Percentiles rank a stretch among this genome's conserved stretches.
These are phyloP conservation scores for Dendrobium catenatum DNA, from an alignment of 106 monocot species.

Conservation along the genomic window DNA sequence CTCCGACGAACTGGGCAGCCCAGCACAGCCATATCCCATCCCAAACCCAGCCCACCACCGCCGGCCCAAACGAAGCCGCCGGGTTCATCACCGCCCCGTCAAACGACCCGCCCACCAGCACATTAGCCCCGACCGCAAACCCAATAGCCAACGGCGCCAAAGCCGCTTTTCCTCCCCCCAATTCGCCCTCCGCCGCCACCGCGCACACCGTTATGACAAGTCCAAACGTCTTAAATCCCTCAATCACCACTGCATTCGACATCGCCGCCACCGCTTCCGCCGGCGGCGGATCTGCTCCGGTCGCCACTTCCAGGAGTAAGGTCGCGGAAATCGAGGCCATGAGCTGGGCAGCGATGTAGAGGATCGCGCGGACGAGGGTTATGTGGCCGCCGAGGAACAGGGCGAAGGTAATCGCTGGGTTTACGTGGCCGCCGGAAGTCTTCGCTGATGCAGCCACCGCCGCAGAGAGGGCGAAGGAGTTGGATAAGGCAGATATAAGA, in stretches of 20 bases:
- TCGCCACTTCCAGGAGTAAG: no score
- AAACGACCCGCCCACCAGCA: constrained; percentile 28
- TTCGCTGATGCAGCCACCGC: constrained; percentile 34
- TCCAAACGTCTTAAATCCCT: constrained; percentile 36
- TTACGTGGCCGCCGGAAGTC: constrained; percentile 48
- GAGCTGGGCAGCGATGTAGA: constrained; percentile 37
- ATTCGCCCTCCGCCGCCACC: constrained; percentile 29
- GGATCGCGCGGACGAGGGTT: constrained; percentile 29
- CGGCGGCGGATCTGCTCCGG: no score
- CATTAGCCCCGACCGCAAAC: constrained; percentile 33
- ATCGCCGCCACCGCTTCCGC: no score
- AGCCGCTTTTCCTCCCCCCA: constrained; percentile 16
- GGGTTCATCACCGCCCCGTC: constrained; percentile 42
- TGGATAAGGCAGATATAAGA: constrained; percentile 16
- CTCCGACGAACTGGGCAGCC: constrained; percentile 30
- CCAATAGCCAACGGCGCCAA: constrained; percentile 36
- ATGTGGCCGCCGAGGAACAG: constrained; percentile 43
- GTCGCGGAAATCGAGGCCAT: constrained; percentile 14
- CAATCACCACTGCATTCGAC: constrained; percentile 17
- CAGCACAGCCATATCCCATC: constrained; percentile 29
- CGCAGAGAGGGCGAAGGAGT: constrained; percentile 39
- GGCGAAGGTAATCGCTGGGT: constrained; percentile 48
- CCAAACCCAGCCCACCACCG: constrained; percentile 32
- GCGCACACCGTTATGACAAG: constrained; percentile 48
- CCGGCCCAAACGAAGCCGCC: constrained; percentile 31